Evolutionary conservation across 106 monocot species (phyloP).

Genomic region (Hemerocallis citrina): DNA sequence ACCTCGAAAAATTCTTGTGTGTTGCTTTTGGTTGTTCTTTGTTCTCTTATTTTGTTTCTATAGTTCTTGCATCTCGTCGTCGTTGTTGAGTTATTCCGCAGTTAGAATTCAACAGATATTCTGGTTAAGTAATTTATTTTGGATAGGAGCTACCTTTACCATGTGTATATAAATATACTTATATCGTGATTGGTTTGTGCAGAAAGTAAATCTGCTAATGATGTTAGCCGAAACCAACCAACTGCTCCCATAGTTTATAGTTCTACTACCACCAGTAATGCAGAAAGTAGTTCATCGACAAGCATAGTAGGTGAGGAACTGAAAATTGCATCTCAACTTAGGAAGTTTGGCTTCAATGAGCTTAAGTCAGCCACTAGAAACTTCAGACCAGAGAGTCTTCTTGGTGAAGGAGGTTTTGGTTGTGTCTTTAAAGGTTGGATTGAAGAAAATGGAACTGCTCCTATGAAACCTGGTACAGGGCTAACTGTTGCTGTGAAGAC

Average conservation of each 20-base stretch:
- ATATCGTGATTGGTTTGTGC: conserved; percentile 9
- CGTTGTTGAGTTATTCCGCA: no score
- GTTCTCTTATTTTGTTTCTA: no score
- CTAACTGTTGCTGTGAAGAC: conserved; percentile 41
- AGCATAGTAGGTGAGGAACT: conserved; percentile 25
- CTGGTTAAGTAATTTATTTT: no score
- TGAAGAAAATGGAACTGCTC: conserved; percentile 38
- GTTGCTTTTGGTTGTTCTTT: no score
- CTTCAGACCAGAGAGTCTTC: conserved; percentile 35
- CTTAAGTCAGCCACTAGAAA: conserved; percentile 33
- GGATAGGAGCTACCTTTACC: no score
- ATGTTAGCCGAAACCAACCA: conserved; percentile 20
- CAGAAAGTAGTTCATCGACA: conserved; percentile 30
- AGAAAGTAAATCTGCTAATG: conserved; percentile 29
- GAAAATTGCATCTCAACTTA: conserved; percentile 18
- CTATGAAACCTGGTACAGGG: conserved; percentile 37
- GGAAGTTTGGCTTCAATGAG: conserved; percentile 31
- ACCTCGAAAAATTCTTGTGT: no score
- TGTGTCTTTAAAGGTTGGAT: conserved; percentile 44
- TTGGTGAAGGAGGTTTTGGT: conserved; percentile 43
- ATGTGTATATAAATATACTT: no score
- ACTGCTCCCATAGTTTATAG: conserved; percentile 13
- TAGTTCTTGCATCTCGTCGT: no score
- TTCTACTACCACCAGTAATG: conserved; percentile 30
- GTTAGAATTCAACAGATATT: no score